These are phyloP conservation scores for Claviceps sp. DNA, from an alignment of 2,329 filamentous ascomycete species.

Conservation along the genomic window DNA sequence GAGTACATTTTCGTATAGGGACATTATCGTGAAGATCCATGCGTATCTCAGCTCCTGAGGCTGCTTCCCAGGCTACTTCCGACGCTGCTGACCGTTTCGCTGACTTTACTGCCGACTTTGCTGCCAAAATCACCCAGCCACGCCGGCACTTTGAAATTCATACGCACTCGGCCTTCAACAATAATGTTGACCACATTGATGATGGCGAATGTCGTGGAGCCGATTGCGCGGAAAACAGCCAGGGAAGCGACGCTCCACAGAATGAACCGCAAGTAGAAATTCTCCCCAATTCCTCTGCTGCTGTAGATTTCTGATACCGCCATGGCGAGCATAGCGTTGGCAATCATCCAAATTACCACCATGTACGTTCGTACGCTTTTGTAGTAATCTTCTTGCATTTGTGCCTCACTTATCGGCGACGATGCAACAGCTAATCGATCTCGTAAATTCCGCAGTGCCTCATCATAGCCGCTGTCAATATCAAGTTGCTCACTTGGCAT, in stretches of 20 bases:
- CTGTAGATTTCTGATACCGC: slow-evolving; percentile 77
- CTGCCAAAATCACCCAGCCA: slow-evolving; percentile 31
- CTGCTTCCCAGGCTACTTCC: slow-evolving; percentile 34
- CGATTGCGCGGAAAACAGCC: slow-evolving; percentile 78
- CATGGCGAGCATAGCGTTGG: slow-evolving; percentile 90
- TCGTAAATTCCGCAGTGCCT: slow-evolving; percentile 87
- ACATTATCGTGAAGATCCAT: too few relatives aligned
- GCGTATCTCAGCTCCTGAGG: slow-evolving; percentile 15
- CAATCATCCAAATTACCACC: slow-evolving; percentile 87
- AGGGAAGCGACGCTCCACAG: slow-evolving; percentile 81
- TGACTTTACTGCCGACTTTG: slow-evolving; percentile 31
- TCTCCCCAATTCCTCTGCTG: slow-evolving; percentile 56
- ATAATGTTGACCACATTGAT: slow-evolving; percentile 74
- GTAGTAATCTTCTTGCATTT: slow-evolving; percentile 98
- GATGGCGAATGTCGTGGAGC: slow-evolving; percentile 66
- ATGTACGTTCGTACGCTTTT: slow-evolving; percentile 95
- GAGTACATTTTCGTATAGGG: neutral
- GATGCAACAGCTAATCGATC: slow-evolving; percentile 74
- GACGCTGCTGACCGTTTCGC: neutral
- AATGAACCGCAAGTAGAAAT: slow-evolving; percentile 86
- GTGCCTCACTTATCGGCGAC: slow-evolving; percentile 51
- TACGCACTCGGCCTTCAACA: slow-evolving; percentile 67
- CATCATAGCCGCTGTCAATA: slow-evolving; percentile 95
- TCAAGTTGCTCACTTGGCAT: slow-evolving; percentile 98
- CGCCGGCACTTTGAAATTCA: slow-evolving; percentile 36